Percentiles rank a stretch among this genome's conserved stretches.
Conservation (phyloP, 1,139 yeast genomes). For the Candida tropicalis region DNA sequence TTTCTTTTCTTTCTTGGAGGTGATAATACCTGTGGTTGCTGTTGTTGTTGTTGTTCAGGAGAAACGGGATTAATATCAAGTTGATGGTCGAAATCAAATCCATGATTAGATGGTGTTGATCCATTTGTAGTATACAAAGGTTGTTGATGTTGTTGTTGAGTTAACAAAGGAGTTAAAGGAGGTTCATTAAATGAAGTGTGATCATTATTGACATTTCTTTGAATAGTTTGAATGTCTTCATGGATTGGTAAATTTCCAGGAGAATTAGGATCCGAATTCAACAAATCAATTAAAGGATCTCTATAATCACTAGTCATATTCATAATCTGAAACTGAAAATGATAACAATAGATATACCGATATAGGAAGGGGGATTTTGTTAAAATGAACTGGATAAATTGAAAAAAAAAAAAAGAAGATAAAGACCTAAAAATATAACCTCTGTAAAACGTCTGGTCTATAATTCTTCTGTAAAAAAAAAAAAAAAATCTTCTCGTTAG, state of each 20-base stretch:
- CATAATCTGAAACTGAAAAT: constrained; percentile 2
- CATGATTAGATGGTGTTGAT: background rate
- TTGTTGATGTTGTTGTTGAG: constrained; percentile 17
- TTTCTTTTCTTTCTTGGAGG: constrained; percentile 5
- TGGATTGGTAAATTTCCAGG: background rate
- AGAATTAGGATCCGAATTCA: constrained; percentile 7
- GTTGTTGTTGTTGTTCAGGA: constrained; percentile 9
- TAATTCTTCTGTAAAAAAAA: background rate
- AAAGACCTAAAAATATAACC: background rate
- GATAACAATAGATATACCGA: too few relatives aligned
- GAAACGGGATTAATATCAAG: constrained; percentile 9
- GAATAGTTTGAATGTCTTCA: constrained; percentile 39
- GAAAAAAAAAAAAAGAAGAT: background rate
- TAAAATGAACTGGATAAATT: background rate
- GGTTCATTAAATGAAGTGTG: constrained; percentile 1
- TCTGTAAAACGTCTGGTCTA: too few relatives aligned
- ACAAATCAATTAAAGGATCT: constrained; percentile 14
- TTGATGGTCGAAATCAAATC: constrained; percentile 6
- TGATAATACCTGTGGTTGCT: constrained; percentile 1
- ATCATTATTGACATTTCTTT: constrained; percentile 22
- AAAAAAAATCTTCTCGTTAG: background rate
- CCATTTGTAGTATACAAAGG: constrained; percentile 12
- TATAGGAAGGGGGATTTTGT: too few relatives aligned
- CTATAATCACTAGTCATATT: constrained; percentile 13
- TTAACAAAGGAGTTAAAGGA: constrained; percentile 18